These are phyloP conservation scores for Brassica cretica DNA, from an alignment of 345 rosid genomes.

Conservation along the genomic window DNA sequence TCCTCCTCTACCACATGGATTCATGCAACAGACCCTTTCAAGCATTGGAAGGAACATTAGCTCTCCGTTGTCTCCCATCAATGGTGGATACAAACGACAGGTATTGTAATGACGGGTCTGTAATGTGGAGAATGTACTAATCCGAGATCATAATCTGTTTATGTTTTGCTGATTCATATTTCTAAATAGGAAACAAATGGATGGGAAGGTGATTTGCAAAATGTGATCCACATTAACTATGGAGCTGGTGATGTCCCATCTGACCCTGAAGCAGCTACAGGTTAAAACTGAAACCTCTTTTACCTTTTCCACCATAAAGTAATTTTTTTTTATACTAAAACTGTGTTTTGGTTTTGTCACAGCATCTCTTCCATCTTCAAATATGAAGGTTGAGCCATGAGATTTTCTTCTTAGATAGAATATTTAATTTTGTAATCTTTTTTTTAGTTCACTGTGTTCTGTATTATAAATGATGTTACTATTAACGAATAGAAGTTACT, in stretches of 20 bases:
- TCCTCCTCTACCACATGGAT: constrained; percentile 72
- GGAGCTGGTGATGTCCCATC: constrained; percentile 51
- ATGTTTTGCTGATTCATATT: neutral
- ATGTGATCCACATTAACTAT: constrained; percentile 77
- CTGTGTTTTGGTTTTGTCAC: neutral
- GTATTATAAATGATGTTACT: constrained; percentile 36
- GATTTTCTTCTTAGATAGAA: constrained; percentile 31
- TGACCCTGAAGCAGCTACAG: constrained; percentile 40
- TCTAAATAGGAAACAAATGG: constrained; percentile 51
- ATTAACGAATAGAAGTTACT: constrained; percentile 16
- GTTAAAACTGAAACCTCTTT: constrained; percentile 22
- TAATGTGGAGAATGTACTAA: constrained; percentile 21
- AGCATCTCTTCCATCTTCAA: constrained; percentile 36
- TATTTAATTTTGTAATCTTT: constrained; percentile 30
- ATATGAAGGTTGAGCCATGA: constrained; percentile 45
- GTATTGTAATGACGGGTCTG: constrained; percentile 41
- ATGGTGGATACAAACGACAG: constrained; percentile 74
- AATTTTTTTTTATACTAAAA: neutral
- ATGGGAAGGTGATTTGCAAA: constrained; percentile 92
- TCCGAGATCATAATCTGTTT: constrained; percentile 7
- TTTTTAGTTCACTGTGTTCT: constrained; percentile 24
- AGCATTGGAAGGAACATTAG: constrained; percentile 53
- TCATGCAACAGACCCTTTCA: constrained; percentile 57
- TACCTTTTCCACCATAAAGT: neutral
- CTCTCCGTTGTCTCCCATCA: constrained; percentile 53